Percentiles rank a stretch among this genome's conserved stretches.
These are phyloP conservation scores for Diversispora epigaea DNA, from an alignment of 192 early-diverging fungal species.

Conservation along the genomic window DNA sequence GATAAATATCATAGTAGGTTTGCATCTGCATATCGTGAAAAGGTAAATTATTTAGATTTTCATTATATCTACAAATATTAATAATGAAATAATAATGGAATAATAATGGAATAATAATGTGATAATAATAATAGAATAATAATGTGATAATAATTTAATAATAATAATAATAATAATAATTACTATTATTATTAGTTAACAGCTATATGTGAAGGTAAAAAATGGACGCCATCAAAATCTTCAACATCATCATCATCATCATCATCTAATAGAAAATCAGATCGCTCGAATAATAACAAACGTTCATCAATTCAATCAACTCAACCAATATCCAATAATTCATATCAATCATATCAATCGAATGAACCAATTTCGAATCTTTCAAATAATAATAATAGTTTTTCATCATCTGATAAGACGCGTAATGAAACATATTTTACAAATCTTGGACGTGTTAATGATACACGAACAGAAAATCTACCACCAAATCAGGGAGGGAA, in stretches of 20 bases:
- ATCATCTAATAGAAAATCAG: slow-evolving; percentile 14
- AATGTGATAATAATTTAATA: background rate
- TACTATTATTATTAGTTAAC: slow-evolving; percentile 41
- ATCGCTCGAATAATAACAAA: slow-evolving; percentile 1
- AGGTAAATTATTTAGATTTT: slow-evolving; percentile 59
- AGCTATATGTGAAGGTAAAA: slow-evolving; percentile 58
- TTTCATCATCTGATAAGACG: slow-evolving; percentile 46
- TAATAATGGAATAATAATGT: too few relatives aligned
- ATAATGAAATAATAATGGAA: too few relatives aligned
- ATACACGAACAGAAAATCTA: slow-evolving; percentile 53
- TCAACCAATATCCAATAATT: slow-evolving; percentile 33
- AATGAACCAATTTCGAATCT: background rate
- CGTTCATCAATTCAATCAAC: background rate
- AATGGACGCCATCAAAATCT: slow-evolving; percentile 44
- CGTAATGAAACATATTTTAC: slow-evolving; percentile 82
- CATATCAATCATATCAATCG: slow-evolving; percentile 33
- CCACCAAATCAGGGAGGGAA: slow-evolving; percentile 78
- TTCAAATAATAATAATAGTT: background rate
- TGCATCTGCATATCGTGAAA: slow-evolving; percentile 84
- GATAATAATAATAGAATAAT: too few relatives aligned
- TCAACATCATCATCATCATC: slow-evolving; percentile 40
- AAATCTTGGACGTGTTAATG: slow-evolving; percentile 60
- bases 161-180: background rate
- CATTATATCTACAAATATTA: too few relatives aligned
- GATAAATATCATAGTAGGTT: slow-evolving; percentile 89